Evolutionary conservation across 202 grass and related monocot species (phyloP).

Genomic region (Miscanthus sacchariflorus): DNA sequence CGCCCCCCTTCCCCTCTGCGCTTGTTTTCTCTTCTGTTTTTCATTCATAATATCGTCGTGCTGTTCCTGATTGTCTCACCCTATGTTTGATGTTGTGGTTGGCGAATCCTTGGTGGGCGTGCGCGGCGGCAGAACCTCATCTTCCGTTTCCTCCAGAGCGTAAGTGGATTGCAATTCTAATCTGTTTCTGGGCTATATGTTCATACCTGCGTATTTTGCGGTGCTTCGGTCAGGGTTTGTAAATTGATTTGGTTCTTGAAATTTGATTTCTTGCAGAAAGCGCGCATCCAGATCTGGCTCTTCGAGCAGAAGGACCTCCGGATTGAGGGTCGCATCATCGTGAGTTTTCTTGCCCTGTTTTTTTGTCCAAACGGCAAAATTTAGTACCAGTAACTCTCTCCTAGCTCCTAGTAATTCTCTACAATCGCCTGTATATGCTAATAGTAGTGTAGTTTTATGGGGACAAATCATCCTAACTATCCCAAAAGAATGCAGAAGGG

Average conservation of each 20-base stretch:
- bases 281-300: constrained; percentile 96
- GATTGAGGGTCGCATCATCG: constrained; percentile 93
- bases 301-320: constrained; percentile 97
- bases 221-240: neutral
- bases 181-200: neutral
- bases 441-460: neutral
- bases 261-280: constrained; percentile 72
- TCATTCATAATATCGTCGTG: neutral
- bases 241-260: constrained; percentile 19
- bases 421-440: neutral
- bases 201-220: neutral
- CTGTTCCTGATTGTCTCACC: constrained; percentile 16
- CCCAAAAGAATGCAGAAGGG: neutral
- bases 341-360: constrained; percentile 53
- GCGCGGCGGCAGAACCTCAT: constrained; percentile 71
- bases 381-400: neutral
- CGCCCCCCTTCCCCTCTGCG: neutral
- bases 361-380: neutral
- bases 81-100: neutral
- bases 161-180: constrained; percentile 44
- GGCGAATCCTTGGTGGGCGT: constrained; percentile 18
- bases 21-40: neutral
- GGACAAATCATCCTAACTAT: neutral
- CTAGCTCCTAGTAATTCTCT: neutral
- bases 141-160: constrained; percentile 96